phyloP scores from a whole-genome alignment of 2,329 filamentous ascomycete species.

The Neophaeococcomyces aloes region DNA sequence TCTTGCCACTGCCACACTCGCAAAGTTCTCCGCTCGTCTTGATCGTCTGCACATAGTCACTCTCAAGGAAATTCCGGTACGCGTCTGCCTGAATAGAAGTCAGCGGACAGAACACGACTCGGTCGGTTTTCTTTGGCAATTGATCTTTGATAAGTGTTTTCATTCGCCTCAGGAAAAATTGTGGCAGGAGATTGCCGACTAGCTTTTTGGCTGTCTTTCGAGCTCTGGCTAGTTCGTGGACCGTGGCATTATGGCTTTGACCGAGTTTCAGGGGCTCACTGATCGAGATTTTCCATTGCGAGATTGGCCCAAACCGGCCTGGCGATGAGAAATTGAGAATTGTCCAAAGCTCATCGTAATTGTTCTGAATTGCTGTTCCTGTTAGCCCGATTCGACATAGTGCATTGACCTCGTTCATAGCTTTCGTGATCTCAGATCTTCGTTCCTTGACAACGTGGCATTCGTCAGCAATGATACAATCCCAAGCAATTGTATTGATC shows the following conservation, averaged over 20 bases:
- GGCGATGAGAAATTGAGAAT: constrained; percentile 94
- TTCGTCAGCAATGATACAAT: constrained; percentile 88
- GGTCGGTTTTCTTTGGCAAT: constrained; percentile 86
- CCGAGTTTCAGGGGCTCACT: constrained; percentile 71
- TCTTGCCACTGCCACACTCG: constrained; percentile 56
- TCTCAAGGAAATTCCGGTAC: constrained; percentile 71
- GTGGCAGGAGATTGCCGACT: constrained; percentile 74
- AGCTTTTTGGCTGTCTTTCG: constrained; percentile 74
- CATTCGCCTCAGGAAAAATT: constrained; percentile 84
- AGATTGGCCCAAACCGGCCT: constrained; percentile 54
- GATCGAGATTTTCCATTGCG: constrained; percentile 70
- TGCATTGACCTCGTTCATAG: constrained; percentile 83
- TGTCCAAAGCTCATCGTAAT: constrained; percentile 94
- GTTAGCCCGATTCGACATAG: constrained; percentile 88
- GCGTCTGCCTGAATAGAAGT: constrained; percentile 70
- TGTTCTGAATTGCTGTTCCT: constrained; percentile 94
- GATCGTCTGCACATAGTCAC: constrained; percentile 59
- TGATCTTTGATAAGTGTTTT: constrained; percentile 88
- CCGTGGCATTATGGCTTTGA: constrained; percentile 84
- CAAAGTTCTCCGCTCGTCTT: constrained; percentile 58
- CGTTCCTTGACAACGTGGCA: constrained; percentile 82
- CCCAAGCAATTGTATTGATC: constrained; percentile 82
- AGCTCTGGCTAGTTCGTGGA: constrained; percentile 68
- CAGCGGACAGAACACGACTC: constrained; percentile 87
- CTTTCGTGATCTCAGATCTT: constrained; percentile 63